Base-by-base conservation (phyloP, 2,329 filamentous ascomycete genomes). In the Ascomycota sp. region DNA sequence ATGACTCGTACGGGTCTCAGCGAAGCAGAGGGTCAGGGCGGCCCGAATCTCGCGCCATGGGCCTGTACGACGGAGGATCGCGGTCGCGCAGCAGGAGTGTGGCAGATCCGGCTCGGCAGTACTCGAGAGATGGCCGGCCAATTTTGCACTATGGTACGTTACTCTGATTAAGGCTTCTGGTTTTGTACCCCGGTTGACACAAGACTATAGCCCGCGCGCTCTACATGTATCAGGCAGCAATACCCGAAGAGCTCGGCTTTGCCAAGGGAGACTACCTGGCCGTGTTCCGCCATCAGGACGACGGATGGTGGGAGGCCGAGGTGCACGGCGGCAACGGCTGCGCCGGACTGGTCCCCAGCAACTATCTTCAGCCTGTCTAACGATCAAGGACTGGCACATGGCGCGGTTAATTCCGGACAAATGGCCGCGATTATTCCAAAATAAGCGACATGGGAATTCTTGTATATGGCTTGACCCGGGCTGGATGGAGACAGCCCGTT, bases 301-400 rank as follows among this genome's bases (percentile, higher is more conserved):
- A 98, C 49, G 89, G 89, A 13, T 98, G 89, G 89, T 98, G 91
- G 89, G 89, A 98, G 58, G 91, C 91, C 9, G 86, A 93, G 53
- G 71, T 93, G 29, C 79, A 84, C 31, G 74, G 75, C 21, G 64
- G 66, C 40, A 67, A 63, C 40, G 70, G 65, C 33, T 62, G 56
- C 33, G 50, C 64, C 37, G 72, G 72, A 39, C 59, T 76, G 47
- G 71, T 76, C 41, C 72, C 72, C 41, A 76, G 72, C 52, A 76
- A 76, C 49, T 76, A 76, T 44, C 58, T 76, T 38, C 65, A 72
- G 51, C 55, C 62, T 31, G 62, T 59, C 39, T 66, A 31, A 31
- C 9, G 8, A 7, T 21, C 5, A 21, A 21, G 16, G 16, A 21
- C 16, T 21, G 16, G 16, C 16, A 21, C 16, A 21, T 21, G 5